Evolutionary conservation across 1,139 yeast species (phyloP).

Genomic region (Saccharomycopsis hybrid): DNA sequence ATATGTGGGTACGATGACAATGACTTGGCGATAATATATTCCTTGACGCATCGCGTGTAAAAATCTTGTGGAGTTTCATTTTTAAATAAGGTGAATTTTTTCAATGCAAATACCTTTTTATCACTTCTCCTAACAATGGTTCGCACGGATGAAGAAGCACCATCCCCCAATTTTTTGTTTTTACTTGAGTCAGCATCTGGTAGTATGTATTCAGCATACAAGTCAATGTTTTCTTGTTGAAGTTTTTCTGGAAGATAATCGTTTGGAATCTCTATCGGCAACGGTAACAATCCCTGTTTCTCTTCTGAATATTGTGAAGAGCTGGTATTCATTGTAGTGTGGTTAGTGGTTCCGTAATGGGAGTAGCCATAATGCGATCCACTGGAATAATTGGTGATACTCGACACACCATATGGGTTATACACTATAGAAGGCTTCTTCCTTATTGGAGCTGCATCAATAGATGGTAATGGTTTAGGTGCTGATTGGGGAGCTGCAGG

Average conservation of each 20-base stretch:
- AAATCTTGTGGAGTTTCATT: conserved; percentile 62
- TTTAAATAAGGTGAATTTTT: conserved; percentile 54
- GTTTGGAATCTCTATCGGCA: conserved; percentile 68
- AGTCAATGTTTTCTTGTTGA: conserved; percentile 43
- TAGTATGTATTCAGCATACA: conserved; percentile 55
- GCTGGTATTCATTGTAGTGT: conserved; percentile 1
- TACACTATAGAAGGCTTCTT: conserved; percentile 8
- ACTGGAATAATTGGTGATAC: conserved; percentile 1
- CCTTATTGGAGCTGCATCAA: conserved; percentile 9
- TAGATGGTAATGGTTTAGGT: conserved; percentile 15
- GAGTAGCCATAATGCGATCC: neutral
- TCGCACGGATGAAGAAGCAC: conserved; percentile 67
- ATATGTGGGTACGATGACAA: conserved; percentile 51
- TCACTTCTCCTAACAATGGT: conserved; percentile 39
- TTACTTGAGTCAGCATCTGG: conserved; percentile 36
- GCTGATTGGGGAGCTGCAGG: no score
- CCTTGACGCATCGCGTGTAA: conserved; percentile 57
- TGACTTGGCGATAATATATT: conserved; percentile 52
- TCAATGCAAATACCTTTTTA: conserved; percentile 49
- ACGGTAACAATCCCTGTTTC: conserved; percentile 36
- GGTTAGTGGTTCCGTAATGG: neutral
- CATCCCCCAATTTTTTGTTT: conserved; percentile 51
- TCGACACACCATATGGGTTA: conserved; percentile 14
- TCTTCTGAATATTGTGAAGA: neutral
- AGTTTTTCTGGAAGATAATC: conserved; percentile 51